Percentiles rank a stretch among this genome's conserved stretches.
Evolutionary conservation across 2,329 filamentous ascomycete species (phyloP).

Genomic region (Apiospora phragmitis): DNA sequence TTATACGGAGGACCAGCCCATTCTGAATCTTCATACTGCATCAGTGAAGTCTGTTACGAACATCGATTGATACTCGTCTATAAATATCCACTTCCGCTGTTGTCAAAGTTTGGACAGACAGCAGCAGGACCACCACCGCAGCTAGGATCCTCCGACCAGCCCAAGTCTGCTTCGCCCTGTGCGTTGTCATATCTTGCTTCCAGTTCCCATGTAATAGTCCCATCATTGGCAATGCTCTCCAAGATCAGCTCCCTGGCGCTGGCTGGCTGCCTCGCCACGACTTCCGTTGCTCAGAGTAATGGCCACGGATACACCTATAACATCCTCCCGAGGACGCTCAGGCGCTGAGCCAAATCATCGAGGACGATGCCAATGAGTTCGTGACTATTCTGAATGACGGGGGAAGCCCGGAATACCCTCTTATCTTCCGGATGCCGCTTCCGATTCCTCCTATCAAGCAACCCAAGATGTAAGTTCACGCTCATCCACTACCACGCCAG

Average conservation of each 20-base stretch:
- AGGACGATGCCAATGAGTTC: conserved; percentile 21
- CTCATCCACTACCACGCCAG: too few species aligned
- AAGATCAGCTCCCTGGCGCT: conserved; percentile 18
- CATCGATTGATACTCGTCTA: too few species aligned
- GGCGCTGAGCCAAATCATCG: conserved; percentile 21
- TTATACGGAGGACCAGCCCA: conserved; percentile 38
- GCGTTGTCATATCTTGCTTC: background rate
- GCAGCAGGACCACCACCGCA: too few species aligned
- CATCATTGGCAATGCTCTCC: conserved; percentile 17
- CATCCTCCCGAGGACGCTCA: conserved; percentile 22
- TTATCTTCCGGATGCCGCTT: conserved; percentile 40
- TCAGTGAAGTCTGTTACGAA: conserved; percentile 33
- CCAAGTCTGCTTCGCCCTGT: background rate
- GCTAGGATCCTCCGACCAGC: background rate
- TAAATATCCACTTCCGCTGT: too few species aligned
- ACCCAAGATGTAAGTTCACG: conserved; percentile 37
- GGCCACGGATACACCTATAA: conserved; percentile 14
- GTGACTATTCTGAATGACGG: conserved; percentile 20
- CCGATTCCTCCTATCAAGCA: conserved; percentile 46
- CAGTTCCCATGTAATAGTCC: too few species aligned
- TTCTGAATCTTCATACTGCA: conserved; percentile 34
- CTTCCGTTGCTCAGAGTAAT: conserved; percentile 16
- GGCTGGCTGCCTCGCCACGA: conserved; percentile 19
- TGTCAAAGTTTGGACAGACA: too few species aligned
- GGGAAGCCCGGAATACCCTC: conserved; percentile 35